phyloP scores from a whole-genome alignment of 495 filamentous ascomycete genomes.

The Penicillium antarcticum region DNA sequence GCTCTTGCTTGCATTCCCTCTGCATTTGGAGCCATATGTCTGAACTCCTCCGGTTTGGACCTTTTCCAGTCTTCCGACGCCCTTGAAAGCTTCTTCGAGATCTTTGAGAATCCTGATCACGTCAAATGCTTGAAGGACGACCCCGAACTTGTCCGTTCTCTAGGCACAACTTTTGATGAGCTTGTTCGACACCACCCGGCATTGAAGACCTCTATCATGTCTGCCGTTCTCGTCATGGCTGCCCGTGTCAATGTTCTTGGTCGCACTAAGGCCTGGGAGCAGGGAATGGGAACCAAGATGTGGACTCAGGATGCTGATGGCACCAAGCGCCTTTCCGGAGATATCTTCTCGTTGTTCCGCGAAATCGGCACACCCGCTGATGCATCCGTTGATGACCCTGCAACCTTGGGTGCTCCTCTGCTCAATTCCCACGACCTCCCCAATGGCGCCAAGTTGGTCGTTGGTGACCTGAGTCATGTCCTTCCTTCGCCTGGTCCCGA shows the following conservation, averaged over 20 bases:
- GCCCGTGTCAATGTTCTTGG: slow-evolving; percentile 70
- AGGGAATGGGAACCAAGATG: slow-evolving; percentile 76
- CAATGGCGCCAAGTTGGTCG: slow-evolving; percentile 33
- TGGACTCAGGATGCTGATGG: slow-evolving; percentile 54
- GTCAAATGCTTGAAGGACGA: slow-evolving; percentile 77
- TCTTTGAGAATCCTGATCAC: slow-evolving; percentile 89
- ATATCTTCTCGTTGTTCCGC: slow-evolving; percentile 30
- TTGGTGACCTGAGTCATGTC: slow-evolving; percentile 31
- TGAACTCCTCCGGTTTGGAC: slow-evolving; percentile 84
- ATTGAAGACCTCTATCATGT: slow-evolving; percentile 74
- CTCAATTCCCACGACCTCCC: slow-evolving; percentile 34
- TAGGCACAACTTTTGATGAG: slow-evolving; percentile 90
- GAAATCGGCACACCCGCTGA: slow-evolving; percentile 33
- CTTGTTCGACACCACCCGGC: slow-evolving; percentile 88
- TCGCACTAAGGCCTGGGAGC: slow-evolving; percentile 58
- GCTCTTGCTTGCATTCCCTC: slow-evolving; percentile 80
- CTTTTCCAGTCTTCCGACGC: slow-evolving; percentile 83
- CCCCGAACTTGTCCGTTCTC: slow-evolving; percentile 44
- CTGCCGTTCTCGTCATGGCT: slow-evolving; percentile 78
- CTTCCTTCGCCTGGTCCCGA: slow-evolving; percentile 23
- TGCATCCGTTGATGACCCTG: slow-evolving; percentile 23
- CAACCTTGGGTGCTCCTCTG: slow-evolving; percentile 29
- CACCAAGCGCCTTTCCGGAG: slow-evolving; percentile 27
- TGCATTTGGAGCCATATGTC: slow-evolving; percentile 89
- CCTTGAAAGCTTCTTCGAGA: slow-evolving; percentile 82